Evolutionary conservation across 495 filamentous ascomycete species (phyloP).

Genomic region (Trichoderma orchidacearum): DNA sequence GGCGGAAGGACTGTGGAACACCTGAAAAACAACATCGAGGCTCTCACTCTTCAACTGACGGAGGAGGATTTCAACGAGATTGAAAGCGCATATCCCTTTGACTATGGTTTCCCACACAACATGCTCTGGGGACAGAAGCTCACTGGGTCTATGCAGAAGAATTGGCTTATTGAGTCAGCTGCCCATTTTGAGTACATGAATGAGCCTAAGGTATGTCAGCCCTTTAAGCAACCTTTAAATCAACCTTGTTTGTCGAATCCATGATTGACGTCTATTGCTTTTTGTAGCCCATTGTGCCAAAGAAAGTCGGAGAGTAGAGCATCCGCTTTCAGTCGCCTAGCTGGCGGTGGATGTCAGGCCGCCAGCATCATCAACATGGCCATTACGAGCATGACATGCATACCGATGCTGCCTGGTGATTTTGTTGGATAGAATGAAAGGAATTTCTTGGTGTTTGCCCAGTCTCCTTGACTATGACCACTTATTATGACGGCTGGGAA

Average conservation of each 20-base stretch:
- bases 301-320: slow-evolving; percentile 17
- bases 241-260: too few species aligned
- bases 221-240: neutral
- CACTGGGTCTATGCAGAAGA: slow-evolving; percentile 24
- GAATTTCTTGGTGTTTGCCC: neutral
- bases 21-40: slow-evolving; percentile 55
- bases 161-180: slow-evolving; percentile 24
- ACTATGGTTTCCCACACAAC: slow-evolving; percentile 45
- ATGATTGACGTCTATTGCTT: neutral
- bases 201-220: slow-evolving; percentile 8
- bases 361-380: neutral
- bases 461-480: neutral
- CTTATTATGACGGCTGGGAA: too few species aligned
- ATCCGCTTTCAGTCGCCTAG: neutral
- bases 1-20: slow-evolving; percentile 47
- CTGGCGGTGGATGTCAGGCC: neutral
- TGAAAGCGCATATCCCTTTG: slow-evolving; percentile 45
- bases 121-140: slow-evolving; percentile 33
- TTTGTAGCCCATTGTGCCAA: slow-evolving; percentile 13
- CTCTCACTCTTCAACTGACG: slow-evolving; percentile 39
- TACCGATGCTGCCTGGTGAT: neutral
- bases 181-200: slow-evolving; percentile 34
- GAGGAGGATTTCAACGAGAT: slow-evolving; percentile 52
- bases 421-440: neutral
- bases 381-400: neutral